Conservation (phyloP, 1,284 basidiomycete species). For the Melampsora abietis-canadensis region DNA sequence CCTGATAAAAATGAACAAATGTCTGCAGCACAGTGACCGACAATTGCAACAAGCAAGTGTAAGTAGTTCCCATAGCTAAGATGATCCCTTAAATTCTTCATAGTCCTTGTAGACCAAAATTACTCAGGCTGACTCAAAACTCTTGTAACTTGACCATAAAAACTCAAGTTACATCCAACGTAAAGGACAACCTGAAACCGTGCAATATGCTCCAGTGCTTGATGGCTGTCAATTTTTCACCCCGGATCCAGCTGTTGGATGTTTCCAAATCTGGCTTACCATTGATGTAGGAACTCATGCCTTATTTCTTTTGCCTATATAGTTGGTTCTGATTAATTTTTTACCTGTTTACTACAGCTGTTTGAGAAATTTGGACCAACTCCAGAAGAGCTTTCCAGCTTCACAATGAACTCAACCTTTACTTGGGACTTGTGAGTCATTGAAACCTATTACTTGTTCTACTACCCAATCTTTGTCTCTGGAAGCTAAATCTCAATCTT, state of each 20-base stretch:
- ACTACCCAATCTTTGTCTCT: too few species aligned
- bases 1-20: not conserved
- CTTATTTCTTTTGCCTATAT: too few species aligned
- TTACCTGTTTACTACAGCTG: too few species aligned
- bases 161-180: not conserved
- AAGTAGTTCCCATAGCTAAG: not conserved
- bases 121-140: not conserved
- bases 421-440: too few species aligned
- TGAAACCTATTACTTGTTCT: too few species aligned
- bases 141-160: not conserved
- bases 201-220: not conserved
- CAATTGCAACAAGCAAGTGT: slow-evolving; percentile 12
- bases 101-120: too few species aligned
- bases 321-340: too few species aligned
- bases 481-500: too few species aligned
- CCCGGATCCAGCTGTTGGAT: not conserved
- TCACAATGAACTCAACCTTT: too few species aligned
- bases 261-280: not conserved
- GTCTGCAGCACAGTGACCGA: not conserved
- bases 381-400: too few species aligned
- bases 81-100: too few species aligned
- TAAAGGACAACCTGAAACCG: not conserved
- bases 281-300: not conserved
- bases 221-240: not conserved
- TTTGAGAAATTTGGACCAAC: too few species aligned